phyloP scores from a whole-genome alignment of 1,284 basidiomycete genomes.

The Hypsizygus ulmarius region DNA sequence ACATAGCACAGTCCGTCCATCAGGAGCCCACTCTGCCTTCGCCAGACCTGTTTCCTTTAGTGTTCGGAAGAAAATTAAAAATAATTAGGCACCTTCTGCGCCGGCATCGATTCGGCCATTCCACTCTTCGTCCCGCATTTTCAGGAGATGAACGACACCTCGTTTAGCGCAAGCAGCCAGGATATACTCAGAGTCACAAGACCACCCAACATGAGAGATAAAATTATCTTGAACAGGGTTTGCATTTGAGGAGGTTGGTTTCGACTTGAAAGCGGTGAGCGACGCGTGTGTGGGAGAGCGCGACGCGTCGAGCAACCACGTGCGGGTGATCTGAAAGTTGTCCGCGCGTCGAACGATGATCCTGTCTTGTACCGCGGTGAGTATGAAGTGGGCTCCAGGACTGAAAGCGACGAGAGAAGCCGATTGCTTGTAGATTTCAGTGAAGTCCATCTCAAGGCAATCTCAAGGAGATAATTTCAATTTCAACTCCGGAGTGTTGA shows the following conservation, averaged over 20 bases:
- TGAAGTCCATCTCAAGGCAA: conserved; percentile 67
- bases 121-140: conserved; percentile 74
- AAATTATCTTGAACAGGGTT: conserved; percentile 28
- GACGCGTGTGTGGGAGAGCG: conserved; percentile 45
- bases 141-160: conserved; percentile 68
- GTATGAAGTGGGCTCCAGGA: conserved; percentile 70
- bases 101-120: conserved; percentile 70
- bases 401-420: conserved; percentile 66
- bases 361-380: conserved; percentile 69
- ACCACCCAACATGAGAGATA: conserved; percentile 80
- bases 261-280: conserved; percentile 33
- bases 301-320: conserved; percentile 61
- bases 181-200: conserved; percentile 78
- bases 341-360: conserved; percentile 74
- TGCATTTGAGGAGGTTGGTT: conserved; percentile 19
- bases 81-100: conserved; percentile 54
- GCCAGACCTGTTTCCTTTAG: conserved; percentile 48
- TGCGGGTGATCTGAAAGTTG: conserved; percentile 70
- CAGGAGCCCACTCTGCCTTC: conserved; percentile 83
- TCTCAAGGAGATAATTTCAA: neutral
- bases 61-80: neutral
- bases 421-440: conserved; percentile 76
- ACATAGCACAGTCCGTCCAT: conserved; percentile 76
- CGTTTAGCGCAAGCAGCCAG: conserved; percentile 68
- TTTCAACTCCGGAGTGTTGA: neutral